These are phyloP conservation scores for Fusarium sp. DNA, from an alignment of 2,329 filamentous ascomycete genomes.

Conservation along the genomic window DNA sequence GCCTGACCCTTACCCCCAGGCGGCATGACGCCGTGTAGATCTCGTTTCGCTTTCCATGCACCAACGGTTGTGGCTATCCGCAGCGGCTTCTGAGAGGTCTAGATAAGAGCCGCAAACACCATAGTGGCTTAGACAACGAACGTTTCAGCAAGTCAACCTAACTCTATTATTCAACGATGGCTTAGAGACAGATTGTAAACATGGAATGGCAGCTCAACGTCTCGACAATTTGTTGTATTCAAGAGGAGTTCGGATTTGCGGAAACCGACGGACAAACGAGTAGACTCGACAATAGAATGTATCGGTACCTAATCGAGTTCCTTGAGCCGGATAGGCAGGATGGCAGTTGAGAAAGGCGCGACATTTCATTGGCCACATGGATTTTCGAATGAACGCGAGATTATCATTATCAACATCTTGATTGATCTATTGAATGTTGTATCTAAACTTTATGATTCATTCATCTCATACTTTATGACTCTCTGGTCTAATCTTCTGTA, in stretches of 20 bases:
- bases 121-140: constrained; percentile 17
- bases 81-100: constrained; percentile 19
- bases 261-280: constrained; percentile 43
- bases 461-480: neutral
- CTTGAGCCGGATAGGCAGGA: constrained; percentile 11
- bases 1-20: constrained; percentile 30
- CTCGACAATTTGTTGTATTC: constrained; percentile 13
- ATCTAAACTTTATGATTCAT: neutral
- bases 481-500: neutral
- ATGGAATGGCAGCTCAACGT: constrained; percentile 32
- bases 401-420: no score
- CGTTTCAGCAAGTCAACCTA: constrained; percentile 15
- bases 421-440: neutral
- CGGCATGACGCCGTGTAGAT: constrained; percentile 40
- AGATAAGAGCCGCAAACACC: constrained; percentile 41
- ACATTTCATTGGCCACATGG: constrained; percentile 42
- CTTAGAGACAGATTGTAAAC: constrained; percentile 15
- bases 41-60: constrained; percentile 37
- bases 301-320: constrained; percentile 44
- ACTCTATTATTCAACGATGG: constrained; percentile 27
- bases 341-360: constrained; percentile 38
- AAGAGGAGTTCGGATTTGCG: constrained; percentile 31
- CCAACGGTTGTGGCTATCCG: constrained; percentile 37
- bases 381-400: no score
- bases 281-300: constrained; percentile 24